A percentile compares a stretch with the other conserved stretches of the same genome.
Evolutionary conservation across 2,329 filamentous ascomycete species (phyloP).

Genomic region (Tolypocladium amazonense): DNA sequence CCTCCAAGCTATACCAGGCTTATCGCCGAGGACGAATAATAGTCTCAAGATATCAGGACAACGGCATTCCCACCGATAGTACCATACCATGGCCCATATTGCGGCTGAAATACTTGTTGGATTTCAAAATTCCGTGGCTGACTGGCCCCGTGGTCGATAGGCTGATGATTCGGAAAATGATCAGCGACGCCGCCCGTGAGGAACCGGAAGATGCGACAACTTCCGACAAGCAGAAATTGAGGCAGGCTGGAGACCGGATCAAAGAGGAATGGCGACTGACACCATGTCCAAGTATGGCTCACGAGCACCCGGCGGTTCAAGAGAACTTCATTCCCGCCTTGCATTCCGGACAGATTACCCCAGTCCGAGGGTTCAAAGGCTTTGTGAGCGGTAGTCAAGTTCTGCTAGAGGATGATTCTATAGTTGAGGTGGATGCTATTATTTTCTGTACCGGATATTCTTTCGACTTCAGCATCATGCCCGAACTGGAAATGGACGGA

Average conservation of each 20-base stretch:
- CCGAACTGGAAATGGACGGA: slow-evolving; percentile 7
- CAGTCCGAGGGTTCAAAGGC: slow-evolving; percentile 1
- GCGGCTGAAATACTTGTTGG: slow-evolving; percentile 3
- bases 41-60: slow-evolving; percentile 5
- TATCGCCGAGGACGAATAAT: slow-evolving; percentile 14
- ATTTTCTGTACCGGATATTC: slow-evolving; percentile 26
- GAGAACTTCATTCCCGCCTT: slow-evolving; percentile 1
- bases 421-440: slow-evolving; percentile 20
- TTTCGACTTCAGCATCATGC: slow-evolving; percentile 17
- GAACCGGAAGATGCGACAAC: not conserved
- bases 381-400: slow-evolving; percentile 11
- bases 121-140: slow-evolving; percentile 1
- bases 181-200: slow-evolving; percentile 1
- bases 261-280: slow-evolving; percentile 1
- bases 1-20: slow-evolving; percentile 10
- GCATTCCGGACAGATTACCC: not conserved
- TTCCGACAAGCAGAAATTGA: not conserved
- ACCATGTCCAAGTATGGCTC: slow-evolving; percentile 2
- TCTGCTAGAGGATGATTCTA: slow-evolving; percentile 18
- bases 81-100: slow-evolving; percentile 1
- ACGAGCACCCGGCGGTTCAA: slow-evolving; percentile 4
- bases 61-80: slow-evolving; percentile 2
- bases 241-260: not conserved
- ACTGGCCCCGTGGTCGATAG: not conserved
- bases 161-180: slow-evolving; percentile 1